Conservation (phyloP, 805 yeast species). For the Ascoidea rubescens region DNA sequence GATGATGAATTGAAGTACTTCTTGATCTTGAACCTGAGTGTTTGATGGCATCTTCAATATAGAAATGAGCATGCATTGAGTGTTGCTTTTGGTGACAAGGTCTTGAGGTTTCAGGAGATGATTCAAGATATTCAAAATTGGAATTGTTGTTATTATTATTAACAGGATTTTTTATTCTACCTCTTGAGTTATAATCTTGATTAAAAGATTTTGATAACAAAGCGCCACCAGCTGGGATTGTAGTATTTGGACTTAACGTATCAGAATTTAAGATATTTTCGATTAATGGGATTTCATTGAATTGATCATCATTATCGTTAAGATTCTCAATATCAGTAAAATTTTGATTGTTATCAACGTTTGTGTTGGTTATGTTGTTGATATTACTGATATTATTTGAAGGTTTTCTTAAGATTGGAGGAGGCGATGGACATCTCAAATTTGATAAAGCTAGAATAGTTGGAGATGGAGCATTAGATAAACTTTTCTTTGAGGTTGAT, state of each 20-base stretch:
- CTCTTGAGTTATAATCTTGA: constrained; percentile 2
- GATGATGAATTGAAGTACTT: constrained; percentile 15
- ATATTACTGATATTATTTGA: neutral
- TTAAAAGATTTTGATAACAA: constrained; percentile 19
- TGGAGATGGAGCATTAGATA: constrained; percentile 18
- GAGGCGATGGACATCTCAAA: constrained; percentile 59
- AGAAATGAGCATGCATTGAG: constrained; percentile 70
- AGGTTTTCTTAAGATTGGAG: constrained; percentile 38
- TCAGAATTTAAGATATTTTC: neutral
- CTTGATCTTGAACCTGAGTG: constrained; percentile 26
- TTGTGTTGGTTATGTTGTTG: neutral
- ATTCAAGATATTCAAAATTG: neutral
- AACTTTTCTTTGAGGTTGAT: neutral
- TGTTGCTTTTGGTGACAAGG: constrained; percentile 31
- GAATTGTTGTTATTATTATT: constrained; percentile 5
- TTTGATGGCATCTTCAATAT: constrained; percentile 52
- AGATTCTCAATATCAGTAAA: neutral
- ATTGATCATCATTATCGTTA: neutral
- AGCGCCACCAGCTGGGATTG: constrained; percentile 33
- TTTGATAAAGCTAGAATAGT: constrained; percentile 44
- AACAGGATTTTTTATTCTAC: constrained; percentile 11
- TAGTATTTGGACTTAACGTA: constrained; percentile 11
- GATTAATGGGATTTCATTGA: neutral
- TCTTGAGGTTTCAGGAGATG: too few relatives aligned
- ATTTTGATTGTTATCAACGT: too few relatives aligned